Evolutionary conservation across 2,329 filamentous ascomycete species (phyloP), one percentile per base, ranked within the genome.

Genomic region (Fusarium sp.): DNA sequence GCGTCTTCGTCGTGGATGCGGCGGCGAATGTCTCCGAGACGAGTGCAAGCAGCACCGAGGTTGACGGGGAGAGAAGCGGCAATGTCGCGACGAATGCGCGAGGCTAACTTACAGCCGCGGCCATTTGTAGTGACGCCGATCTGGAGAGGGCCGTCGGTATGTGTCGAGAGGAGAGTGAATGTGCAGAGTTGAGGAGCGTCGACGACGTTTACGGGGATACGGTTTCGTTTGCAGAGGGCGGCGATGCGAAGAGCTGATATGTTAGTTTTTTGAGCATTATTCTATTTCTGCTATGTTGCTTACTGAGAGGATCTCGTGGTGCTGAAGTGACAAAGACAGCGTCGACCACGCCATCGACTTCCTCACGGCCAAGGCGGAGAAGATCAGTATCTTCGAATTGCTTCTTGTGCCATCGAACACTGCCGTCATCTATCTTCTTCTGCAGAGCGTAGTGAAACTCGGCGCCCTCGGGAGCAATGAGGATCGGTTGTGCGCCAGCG

Each of bases 91-190:
- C 93, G 87, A 70, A 99, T 92, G 25, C 95, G 85, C 9, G 92
- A 92, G 6, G 95, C 92, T 28, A 99, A 85, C 77, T 97, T 97
- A 80, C 95, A 98, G 2, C 95, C 95, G 69, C 91, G 89, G 19
- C 95, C 94, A 56, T 96, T 97, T 1, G 95, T 98, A 4, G 95
- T 98, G 55, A 99, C 91, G 61, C 95, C 95, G 59, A 99, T 90
- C 74, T 98, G 95, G 36, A 99, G 82, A 9, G 95, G 94, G 0
- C 95, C 95, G 72, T 97, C 93, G 51, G 86, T 88, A 75, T 98
- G 88, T 7, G 92, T 96, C 24, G 93, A 95, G 41, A 98, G 87
- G 48, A 99, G 83, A 6, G 91, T 90, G 75, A 99, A 97, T 25
- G 92, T 91, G 79, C 93, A 97, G 13, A 98, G 88, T 31, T 87